Base-by-base conservation (phyloP, 2,329 filamentous ascomycete species). In the Allantophomopsis cytisporea region DNA sequence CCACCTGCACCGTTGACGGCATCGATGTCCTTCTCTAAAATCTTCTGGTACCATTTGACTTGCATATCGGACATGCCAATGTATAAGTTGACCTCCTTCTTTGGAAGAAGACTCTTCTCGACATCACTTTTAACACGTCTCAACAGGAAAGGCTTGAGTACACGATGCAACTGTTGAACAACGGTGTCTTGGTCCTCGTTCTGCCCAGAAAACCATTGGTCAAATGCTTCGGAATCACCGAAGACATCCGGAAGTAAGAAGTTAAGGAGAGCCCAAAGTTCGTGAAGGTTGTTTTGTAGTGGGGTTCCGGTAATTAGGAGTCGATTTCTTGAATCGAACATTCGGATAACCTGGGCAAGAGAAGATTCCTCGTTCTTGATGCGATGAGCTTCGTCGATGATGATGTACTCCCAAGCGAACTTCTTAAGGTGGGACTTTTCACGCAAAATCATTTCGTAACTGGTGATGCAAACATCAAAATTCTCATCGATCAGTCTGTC, bases 361-460 rank as follows among this genome's bases (percentile, higher is more conserved):
- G 91, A 95, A 0, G 91, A 98, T 59, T 96, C 87, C 57, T 98
- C 91, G 61, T 98, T 98, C 68, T 98, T 98, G 73, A 98, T 98
- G 44, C 91, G 86, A 60, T 98, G 91, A 50, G 55, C 76, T 63
- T 98, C 91, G 53, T 98, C 91, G 47, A 98, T 94, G 50, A 98
- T 94, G 60, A 98, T 98, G 61, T 98, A 98, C 59, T 98, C 89
- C 91, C 91, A 98, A 0, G 91, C 88, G 58, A 98, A 94, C 60
- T 96, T 96, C 65, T 91, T 94, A 49, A 98, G 62, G 50, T 94
- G 86, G 1, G 83, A 70, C 65, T 98, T 96, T 57, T 98, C 91
- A 42, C 91, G 78, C 11, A 98, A 69, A 43, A 98, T 87, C 89
- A 98, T 96, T 60, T 98, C 91, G 63, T 98, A 98, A 59, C 88